phyloP scores from a whole-genome alignment of 2,329 filamentous ascomycete species.

The Fusarium sp. region DNA sequence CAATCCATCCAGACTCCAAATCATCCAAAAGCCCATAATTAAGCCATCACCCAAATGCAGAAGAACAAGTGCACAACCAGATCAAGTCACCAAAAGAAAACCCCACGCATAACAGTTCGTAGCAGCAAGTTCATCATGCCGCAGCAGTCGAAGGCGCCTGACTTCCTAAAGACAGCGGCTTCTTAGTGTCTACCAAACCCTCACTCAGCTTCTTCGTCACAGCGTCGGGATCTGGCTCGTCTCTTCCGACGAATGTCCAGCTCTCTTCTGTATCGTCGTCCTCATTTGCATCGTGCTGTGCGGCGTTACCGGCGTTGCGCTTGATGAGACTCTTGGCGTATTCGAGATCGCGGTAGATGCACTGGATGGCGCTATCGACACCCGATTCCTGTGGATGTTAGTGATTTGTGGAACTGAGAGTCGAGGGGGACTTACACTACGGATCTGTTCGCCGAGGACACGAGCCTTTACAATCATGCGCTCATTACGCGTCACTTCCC shows the following conservation, averaged over 20 bases:
- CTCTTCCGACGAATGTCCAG: slow-evolving; percentile 86
- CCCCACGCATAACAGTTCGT: neutral
- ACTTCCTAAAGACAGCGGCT: slow-evolving; percentile 37
- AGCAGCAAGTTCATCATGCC: slow-evolving; percentile 8
- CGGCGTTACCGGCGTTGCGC: slow-evolving; percentile 65
- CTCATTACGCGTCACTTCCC: slow-evolving; percentile 89
- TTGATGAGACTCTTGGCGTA: slow-evolving; percentile 88
- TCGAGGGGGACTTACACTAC: slow-evolving; percentile 68
- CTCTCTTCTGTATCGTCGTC: slow-evolving; percentile 76
- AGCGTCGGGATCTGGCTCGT: slow-evolving; percentile 57
- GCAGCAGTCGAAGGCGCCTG: slow-evolving; percentile 26
- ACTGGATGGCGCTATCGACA: slow-evolving; percentile 89
- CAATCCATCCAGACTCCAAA: slow-evolving; percentile 12
- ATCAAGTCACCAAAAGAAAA: neutral
- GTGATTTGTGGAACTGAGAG: neutral
- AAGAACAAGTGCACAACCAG: neutral
- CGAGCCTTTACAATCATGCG: slow-evolving; percentile 90
- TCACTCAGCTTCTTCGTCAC: slow-evolving; percentile 54
- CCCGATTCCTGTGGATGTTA: slow-evolving; percentile 77
- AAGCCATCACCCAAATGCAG: neutral
- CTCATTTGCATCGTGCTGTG: slow-evolving; percentile 52
- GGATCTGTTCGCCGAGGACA: slow-evolving; percentile 85
- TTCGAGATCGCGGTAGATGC: slow-evolving; percentile 93
- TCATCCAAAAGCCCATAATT: slow-evolving; percentile 22
- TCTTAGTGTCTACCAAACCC: slow-evolving; percentile 41